Percentiles rank a stretch among this genome's conserved stretches.
Conservation (phyloP, 2,329 filamentous ascomycete species). For the Chrysoporthe cubensis region DNA sequence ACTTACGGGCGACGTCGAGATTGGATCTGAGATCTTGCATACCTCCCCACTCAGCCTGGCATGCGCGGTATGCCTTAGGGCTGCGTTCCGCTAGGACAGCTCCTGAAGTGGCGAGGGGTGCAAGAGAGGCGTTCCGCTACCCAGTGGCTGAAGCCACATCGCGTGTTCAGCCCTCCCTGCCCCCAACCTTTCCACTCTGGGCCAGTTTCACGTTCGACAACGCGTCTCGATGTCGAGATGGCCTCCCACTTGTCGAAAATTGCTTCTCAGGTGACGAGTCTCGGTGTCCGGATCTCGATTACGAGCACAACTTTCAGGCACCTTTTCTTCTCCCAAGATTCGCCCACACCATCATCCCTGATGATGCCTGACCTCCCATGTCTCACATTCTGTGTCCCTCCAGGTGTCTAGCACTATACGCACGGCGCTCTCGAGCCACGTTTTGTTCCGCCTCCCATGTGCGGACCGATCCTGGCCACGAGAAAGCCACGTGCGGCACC, state of each 20-base stretch:
- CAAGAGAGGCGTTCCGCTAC: constrained; percentile 14
- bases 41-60: not conserved
- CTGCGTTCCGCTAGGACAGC: constrained; percentile 6
- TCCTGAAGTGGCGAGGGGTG: constrained; percentile 11
- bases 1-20: constrained; percentile 3
- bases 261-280: not conserved
- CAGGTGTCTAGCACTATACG: constrained; percentile 16
- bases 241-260: not conserved
- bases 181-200: not conserved
- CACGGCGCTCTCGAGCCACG: constrained; percentile 11
- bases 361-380: constrained; percentile 14
- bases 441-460: constrained; percentile 11
- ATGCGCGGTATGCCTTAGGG: not conserved
- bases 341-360: constrained; percentile 1
- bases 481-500: constrained; percentile 28
- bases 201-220: constrained; percentile 9
- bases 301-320: not conserved
- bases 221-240: constrained; percentile 2
- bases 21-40: not conserved
- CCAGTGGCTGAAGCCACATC: constrained; percentile 29
- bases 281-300: not conserved
- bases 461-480: constrained; percentile 23
- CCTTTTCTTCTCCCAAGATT: not conserved
- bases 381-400: constrained; percentile 18
- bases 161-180: constrained; percentile 27